Percentiles rank a stretch among this genome's conserved stretches.
These are phyloP conservation scores for Durio zibethinus DNA, from an alignment of 345 rosid species.

Conservation along the genomic window DNA sequence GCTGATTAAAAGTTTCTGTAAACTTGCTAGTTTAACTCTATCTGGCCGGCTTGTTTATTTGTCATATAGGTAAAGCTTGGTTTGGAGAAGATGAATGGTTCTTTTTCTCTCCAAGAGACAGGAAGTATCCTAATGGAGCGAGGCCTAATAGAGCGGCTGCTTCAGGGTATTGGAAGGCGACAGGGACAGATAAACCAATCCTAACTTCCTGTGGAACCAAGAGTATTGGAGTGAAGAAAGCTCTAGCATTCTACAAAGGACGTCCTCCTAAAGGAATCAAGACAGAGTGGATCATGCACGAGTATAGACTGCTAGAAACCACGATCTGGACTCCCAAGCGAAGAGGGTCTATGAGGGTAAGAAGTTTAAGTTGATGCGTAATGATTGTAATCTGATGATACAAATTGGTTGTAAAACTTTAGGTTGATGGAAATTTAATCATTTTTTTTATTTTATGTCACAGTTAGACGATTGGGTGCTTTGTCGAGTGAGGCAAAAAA, in stretches of 20 bases:
- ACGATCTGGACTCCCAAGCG: slow-evolving; percentile 28
- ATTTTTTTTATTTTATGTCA: neutral
- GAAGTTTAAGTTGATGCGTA: neutral
- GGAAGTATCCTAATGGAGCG: slow-evolving; percentile 74
- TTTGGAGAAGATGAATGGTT: slow-evolving; percentile 78
- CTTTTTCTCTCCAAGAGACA: slow-evolving; percentile 64
- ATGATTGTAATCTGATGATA: too few relatives aligned
- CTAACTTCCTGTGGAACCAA: slow-evolving; percentile 36
- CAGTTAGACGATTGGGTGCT: slow-evolving; percentile 66
- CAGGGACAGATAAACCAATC: slow-evolving; percentile 67
- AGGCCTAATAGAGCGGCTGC: slow-evolving; percentile 76
- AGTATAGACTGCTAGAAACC: slow-evolving; percentile 42
- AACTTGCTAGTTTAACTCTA: neutral
- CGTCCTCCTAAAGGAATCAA: slow-evolving; percentile 44
- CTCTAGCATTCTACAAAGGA: slow-evolving; percentile 43
- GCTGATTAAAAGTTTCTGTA: too few relatives aligned
- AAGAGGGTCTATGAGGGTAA: slow-evolving; percentile 70
- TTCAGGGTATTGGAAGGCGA: slow-evolving; percentile 82
- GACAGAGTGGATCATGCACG: slow-evolving; percentile 58
- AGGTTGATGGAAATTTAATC: neutral
- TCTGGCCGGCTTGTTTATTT: neutral
- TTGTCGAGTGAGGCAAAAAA: slow-evolving; percentile 44
- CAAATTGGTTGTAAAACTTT: neutral
- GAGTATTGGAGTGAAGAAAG: slow-evolving; percentile 57
- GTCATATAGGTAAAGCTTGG: slow-evolving; percentile 48